phyloP scores from a whole-genome alignment of 805 yeast genomes.

The Komagataella ulmi region DNA sequence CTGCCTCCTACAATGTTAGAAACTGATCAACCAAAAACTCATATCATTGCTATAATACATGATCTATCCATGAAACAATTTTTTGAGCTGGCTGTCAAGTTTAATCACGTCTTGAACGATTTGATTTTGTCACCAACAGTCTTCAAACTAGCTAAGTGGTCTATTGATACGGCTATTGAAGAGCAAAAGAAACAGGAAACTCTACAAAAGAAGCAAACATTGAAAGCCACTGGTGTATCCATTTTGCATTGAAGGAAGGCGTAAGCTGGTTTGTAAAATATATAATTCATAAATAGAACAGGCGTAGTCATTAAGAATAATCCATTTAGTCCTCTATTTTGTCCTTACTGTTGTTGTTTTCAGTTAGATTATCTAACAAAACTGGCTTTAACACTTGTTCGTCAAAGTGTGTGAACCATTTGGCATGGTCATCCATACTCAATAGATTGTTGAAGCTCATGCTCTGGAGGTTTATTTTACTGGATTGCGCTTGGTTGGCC shows the following conservation, averaged over 20 bases:
- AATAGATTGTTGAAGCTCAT: constrained; percentile 16
- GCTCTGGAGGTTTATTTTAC: not conserved
- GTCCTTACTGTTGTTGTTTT: constrained; percentile 3
- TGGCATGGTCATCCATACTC: constrained; percentile 54
- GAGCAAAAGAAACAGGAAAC: constrained; percentile 21
- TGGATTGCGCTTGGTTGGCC: constrained; percentile 4
- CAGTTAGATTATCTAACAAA: constrained; percentile 48
- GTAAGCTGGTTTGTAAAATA: not conserved
- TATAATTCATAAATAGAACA: not conserved
- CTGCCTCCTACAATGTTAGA: constrained; percentile 6
- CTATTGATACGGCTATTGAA: constrained; percentile 49
- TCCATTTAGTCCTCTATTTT: not conserved
- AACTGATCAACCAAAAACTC: constrained; percentile 13
- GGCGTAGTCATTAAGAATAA: not conserved
- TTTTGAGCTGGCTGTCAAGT: constrained; percentile 49
- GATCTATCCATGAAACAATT: constrained; percentile 54
- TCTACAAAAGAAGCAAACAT: not conserved
- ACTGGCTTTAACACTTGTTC: constrained; percentile 91
- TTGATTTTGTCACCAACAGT: constrained; percentile 50
- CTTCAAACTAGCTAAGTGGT: constrained; percentile 59
- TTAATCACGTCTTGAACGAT: constrained; percentile 51
- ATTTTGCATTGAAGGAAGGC: not conserved
- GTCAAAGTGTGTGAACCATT: constrained; percentile 90
- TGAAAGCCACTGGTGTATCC: not conserved
- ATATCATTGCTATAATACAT: constrained; percentile 40